Evolutionary conservation across 768 basidiomycete genomes (phyloP).

Genomic region (Amanita pallidorosea): DNA sequence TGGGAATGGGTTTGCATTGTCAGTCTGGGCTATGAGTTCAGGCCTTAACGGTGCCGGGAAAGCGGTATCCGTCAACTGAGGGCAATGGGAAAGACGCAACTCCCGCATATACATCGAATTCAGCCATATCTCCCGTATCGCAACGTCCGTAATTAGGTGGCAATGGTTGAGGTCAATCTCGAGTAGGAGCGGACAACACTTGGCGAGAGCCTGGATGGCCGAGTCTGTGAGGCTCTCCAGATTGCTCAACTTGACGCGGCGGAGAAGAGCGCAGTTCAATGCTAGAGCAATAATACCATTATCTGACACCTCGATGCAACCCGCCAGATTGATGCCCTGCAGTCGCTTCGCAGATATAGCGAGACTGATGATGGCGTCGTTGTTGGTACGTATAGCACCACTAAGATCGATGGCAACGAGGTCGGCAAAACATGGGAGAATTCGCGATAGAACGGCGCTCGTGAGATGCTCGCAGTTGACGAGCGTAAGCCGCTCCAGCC

Average conservation of each 20-base stretch:
- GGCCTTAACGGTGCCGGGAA: slow-evolving; percentile 65
- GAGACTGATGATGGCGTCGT: slow-evolving; percentile 61
- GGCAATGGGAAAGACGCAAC: slow-evolving; percentile 75
- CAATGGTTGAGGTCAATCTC: slow-evolving; percentile 92
- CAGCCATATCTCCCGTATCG: slow-evolving; percentile 78
- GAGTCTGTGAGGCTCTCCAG: slow-evolving; percentile 67
- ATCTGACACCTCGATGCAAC: slow-evolving; percentile 76
- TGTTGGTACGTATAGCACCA: slow-evolving; percentile 56
- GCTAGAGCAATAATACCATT: slow-evolving; percentile 70
- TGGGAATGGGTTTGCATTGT: slow-evolving; percentile 33
- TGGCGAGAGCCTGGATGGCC: slow-evolving; percentile 67
- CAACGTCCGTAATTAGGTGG: slow-evolving; percentile 61
- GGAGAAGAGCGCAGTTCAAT: slow-evolving; percentile 58
- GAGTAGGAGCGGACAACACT: slow-evolving; percentile 74
- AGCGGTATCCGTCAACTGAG: slow-evolving; percentile 68
- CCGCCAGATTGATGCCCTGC: slow-evolving; percentile 87
- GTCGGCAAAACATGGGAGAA: slow-evolving; percentile 63
- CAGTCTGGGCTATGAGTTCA: slow-evolving; percentile 20
- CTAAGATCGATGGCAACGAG: slow-evolving; percentile 83
- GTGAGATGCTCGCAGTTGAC: slow-evolving; percentile 67
- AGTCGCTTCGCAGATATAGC: slow-evolving; percentile 61
- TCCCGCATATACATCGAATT: slow-evolving; percentile 81
- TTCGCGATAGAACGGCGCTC: slow-evolving; percentile 46
- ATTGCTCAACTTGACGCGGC: slow-evolving; percentile 83
- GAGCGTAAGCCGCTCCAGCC: slow-evolving; percentile 83